A percentile compares a stretch with the other conserved stretches of the same genome.
Conservation (phyloP, 169 alveolate species). For the Theileria parva region DNA sequence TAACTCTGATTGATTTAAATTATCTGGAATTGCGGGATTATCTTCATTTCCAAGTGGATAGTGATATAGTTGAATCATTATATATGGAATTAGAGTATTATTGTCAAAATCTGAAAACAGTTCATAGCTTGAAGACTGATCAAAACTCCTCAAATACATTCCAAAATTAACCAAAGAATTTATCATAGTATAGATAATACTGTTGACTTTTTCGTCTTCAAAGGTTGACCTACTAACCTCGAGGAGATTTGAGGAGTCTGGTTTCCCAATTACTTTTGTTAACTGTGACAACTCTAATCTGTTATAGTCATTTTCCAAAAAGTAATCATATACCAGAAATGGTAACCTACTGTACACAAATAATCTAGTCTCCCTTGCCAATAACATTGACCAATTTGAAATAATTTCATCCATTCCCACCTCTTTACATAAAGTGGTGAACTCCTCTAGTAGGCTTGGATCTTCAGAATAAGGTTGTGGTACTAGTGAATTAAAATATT, state of each 20-base stretch:
- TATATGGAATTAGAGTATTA: conserved; percentile 41
- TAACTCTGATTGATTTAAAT: not conserved
- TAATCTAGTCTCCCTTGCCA: conserved; percentile 49
- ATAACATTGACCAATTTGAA: conserved; percentile 19
- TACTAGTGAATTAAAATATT: conserved; percentile 29
- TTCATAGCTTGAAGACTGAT: conserved; percentile 23
- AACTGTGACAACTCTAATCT: conserved; percentile 19
- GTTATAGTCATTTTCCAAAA: not conserved
- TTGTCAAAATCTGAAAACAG: conserved; percentile 61
- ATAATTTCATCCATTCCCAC: conserved; percentile 2
- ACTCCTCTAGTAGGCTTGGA: conserved; percentile 22
- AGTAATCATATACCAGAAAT: conserved; percentile 55
- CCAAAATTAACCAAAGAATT: conserved; percentile 44
- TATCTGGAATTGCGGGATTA: not conserved
- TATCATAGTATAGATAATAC: conserved; percentile 29
- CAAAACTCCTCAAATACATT: conserved; percentile 15
- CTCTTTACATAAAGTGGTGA: conserved; percentile 17
- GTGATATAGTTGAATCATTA: conserved; percentile 13
- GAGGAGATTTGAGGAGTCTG: conserved; percentile 10
- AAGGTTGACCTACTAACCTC: conserved; percentile 27
- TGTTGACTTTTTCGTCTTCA: conserved; percentile 21
- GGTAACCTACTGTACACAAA: conserved; percentile 61
- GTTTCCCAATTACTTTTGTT: conserved; percentile 16
- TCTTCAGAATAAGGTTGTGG: conserved; percentile 4
- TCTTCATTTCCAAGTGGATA: not conserved